Evolutionary conservation across 805 yeast genomes (phyloP).

Genomic region (Candida piceae): DNA sequence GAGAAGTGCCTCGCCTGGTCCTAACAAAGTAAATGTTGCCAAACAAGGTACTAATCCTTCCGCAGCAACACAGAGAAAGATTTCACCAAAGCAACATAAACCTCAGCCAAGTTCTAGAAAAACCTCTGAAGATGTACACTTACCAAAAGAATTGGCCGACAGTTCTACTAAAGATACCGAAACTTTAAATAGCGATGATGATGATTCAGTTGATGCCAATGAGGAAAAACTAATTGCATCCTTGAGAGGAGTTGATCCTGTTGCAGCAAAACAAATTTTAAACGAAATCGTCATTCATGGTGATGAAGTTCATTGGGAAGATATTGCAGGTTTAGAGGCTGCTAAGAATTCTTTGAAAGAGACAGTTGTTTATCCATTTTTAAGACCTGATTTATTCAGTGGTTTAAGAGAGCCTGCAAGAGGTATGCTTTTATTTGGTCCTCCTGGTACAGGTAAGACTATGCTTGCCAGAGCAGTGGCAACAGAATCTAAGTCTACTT

Average conservation of each 20-base stretch:
- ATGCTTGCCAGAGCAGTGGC: constrained; percentile 98
- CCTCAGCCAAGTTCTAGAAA: constrained; percentile 1
- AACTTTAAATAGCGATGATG: constrained; percentile 21
- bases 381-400: constrained; percentile 86
- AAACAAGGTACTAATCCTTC: not conserved
- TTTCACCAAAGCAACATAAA: constrained; percentile 6
- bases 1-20: constrained; percentile 12
- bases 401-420: constrained; percentile 92
- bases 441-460: constrained; percentile 98
- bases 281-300: constrained; percentile 87
- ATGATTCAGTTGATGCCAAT: constrained; percentile 18
- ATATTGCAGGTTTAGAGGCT: constrained; percentile 85
- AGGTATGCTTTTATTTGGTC: constrained; percentile 95
- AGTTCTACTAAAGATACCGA: constrained; percentile 26
- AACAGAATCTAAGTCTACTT: constrained; percentile 88
- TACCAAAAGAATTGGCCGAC: constrained; percentile 16
- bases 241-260: constrained; percentile 67
- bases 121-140: not conserved
- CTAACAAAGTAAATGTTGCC: constrained; percentile 1
- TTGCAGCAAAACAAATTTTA: constrained; percentile 76
- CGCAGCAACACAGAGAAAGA: constrained; percentile 5
- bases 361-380: constrained; percentile 91
- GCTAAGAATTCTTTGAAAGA: constrained; percentile 89
- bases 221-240: constrained; percentile 38
- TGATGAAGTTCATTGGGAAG: constrained; percentile 92